Evolutionary conservation across 208 protist genomes (phyloP), one percentile per base, ranked within the genome.

Genomic region (Lotmaria passim): DNA sequence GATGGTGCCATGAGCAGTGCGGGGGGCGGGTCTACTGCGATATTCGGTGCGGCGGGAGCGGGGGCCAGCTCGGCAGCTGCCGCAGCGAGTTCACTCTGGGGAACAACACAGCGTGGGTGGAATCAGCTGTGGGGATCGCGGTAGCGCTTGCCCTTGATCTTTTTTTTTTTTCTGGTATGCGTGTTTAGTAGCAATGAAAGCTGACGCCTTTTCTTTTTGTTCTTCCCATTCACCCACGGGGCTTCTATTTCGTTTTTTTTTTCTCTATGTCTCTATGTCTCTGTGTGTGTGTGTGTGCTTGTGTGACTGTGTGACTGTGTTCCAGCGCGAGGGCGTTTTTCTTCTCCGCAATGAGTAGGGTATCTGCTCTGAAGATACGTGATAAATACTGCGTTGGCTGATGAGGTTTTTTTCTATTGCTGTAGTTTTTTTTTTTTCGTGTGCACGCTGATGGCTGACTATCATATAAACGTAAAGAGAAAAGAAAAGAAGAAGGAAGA

Each of bases 21-120:
- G 28, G n/a, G 1, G 19, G 44, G 12, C 0, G 58, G 58, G 19
- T 46, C 38, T 28, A 30, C 30, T 41, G 58, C 58, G 44, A 41
- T 52, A 30, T n/a, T 38, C 1, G 43, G 58, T 26, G 58, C 58
- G 4, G 58, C 58, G 14, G 52, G 63, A 3, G 51, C 50, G 3
- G 51, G 56, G 21, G 48, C 56, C 7, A 77, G n/a, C 31, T 36
- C 63, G 15, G 62, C 71, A 23, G 71, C 57, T 26, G 62, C 71
- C 1, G 71, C 71, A 8, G 71, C 71, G 19, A 77, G 63, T 50
- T 58, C 65, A 23, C 52, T 79, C 17, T 79, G 73, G 73, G 73
- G 60, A 21, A 79, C 67, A 19, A 79, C 73, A 36, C 73, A 79
- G 41, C 73, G 73, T 19, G 67, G 73, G 0, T 79, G 73, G 73